Percentiles rank a stretch among this genome's conserved stretches.
Evolutionary conservation across 202 grass and related monocot genomes (phyloP).

Genomic region (Panicum virgatum): DNA sequence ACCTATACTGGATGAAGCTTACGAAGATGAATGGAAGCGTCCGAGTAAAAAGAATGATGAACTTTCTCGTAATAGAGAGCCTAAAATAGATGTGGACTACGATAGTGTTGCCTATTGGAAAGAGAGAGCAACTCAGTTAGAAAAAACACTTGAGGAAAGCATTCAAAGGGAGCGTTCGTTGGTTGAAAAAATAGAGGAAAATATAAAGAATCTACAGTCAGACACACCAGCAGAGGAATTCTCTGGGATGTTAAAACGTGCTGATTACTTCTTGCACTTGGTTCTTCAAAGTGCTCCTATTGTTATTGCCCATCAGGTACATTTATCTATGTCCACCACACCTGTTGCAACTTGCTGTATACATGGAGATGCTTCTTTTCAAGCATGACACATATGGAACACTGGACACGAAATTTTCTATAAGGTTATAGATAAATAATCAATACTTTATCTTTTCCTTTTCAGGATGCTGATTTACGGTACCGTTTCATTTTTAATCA

Average conservation of each 20-base stretch:
- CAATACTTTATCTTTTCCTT: not conserved
- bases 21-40: too few species aligned
- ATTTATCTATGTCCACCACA: slow-evolving; percentile 9
- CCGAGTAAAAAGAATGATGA: too few species aligned
- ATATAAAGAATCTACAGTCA: slow-evolving; percentile 57
- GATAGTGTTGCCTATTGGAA: slow-evolving; percentile 64
- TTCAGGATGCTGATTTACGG: slow-evolving; percentile 80
- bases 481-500: slow-evolving; percentile 99
- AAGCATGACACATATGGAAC: not conserved
- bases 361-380: not conserved
- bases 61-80: slow-evolving; percentile 10
- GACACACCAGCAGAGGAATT: slow-evolving; percentile 62
- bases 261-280: slow-evolving; percentile 95
- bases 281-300: slow-evolving; percentile 89
- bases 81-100: slow-evolving; percentile 58
- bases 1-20: slow-evolving; percentile 63
- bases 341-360: slow-evolving; percentile 5
- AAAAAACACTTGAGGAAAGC: slow-evolving; percentile 56
- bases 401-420: not conserved
- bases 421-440: not conserved
- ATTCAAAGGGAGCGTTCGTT: slow-evolving; percentile 63
- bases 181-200: slow-evolving; percentile 56
- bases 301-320: slow-evolving; percentile 94
- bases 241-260: slow-evolving; percentile 61
- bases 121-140: slow-evolving; percentile 52